Percentiles rank a stretch among this genome's conserved stretches.
These are phyloP conservation scores for Chondrus crispus DNA, from an alignment of 23 red algal genomes.

Conservation along the genomic window DNA sequence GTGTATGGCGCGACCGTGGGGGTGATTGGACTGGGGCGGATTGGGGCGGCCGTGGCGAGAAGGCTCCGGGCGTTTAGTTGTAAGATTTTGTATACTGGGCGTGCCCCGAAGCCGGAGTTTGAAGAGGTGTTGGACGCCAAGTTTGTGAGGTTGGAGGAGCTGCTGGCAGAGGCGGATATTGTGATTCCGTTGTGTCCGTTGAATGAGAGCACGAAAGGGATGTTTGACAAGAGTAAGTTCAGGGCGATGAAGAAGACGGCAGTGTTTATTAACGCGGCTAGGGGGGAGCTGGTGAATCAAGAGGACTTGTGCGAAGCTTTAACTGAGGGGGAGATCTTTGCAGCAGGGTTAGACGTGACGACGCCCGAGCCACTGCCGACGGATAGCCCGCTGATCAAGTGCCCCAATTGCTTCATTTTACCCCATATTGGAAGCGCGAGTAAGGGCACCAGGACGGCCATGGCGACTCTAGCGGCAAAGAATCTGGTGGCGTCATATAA, in stretches of 20 bases:
- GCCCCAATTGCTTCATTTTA: slow-evolving; percentile 76
- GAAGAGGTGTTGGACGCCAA: slow-evolving; percentile 53
- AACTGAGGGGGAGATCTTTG: slow-evolving; percentile 63
- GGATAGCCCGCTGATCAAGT: slow-evolving; percentile 49
- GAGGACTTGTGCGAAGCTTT: slow-evolving; percentile 72
- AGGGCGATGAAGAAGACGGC: slow-evolving; percentile 80
- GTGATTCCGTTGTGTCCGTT: slow-evolving; percentile 86
- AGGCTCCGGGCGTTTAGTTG: slow-evolving; percentile 85
- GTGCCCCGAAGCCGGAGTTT: neutral
- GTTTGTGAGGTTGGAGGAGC: slow-evolving; percentile 37
- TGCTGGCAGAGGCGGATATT: slow-evolving; percentile 74
- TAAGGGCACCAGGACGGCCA: slow-evolving; percentile 67
- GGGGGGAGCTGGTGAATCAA: slow-evolving; percentile 91
- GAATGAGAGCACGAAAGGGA: slow-evolving; percentile 63
- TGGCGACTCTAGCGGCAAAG: slow-evolving; percentile 71
- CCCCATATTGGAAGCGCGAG: slow-evolving; percentile 95
- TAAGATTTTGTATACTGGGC: slow-evolving; percentile 71
- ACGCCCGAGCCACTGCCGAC: slow-evolving; percentile 84
- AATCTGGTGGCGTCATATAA: slow-evolving; percentile 71
- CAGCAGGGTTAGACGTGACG: slow-evolving; percentile 79
- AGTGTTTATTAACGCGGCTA: slow-evolving; percentile 83
- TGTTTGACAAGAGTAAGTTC: slow-evolving; percentile 71
- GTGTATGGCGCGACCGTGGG: slow-evolving; percentile 77
- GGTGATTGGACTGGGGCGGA: slow-evolving; percentile 88
- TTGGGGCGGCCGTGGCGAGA: slow-evolving; percentile 79